Percentiles rank a stretch among this genome's conserved stretches.
Conservation (phyloP, 805 yeast genomes). For the Dipodascus geniculatus region DNA sequence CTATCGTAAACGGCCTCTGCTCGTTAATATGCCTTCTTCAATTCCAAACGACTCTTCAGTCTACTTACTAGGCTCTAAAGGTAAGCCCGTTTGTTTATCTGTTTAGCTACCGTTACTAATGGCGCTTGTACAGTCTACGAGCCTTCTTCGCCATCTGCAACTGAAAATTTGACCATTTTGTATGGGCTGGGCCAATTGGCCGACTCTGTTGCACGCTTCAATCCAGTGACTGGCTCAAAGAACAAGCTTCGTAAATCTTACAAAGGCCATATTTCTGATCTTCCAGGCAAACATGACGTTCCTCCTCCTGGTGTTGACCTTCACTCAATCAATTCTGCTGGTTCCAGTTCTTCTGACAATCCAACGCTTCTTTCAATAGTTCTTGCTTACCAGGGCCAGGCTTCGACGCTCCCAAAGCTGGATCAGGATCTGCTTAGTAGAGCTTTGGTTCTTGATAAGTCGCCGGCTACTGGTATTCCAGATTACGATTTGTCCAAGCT, state of each 20-base stretch:
- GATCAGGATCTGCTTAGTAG: constrained; percentile 37
- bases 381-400: background rate
- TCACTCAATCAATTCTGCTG: constrained; percentile 15
- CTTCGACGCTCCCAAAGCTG: constrained; percentile 13
- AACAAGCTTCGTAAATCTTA: constrained; percentile 89
- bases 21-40: constrained; percentile 3
- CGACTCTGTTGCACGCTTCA: constrained; percentile 71
- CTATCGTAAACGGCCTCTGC: too few species aligned
- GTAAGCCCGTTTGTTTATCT: background rate
- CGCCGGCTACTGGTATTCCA: constrained; percentile 59
- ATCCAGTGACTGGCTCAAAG: constrained; percentile 82
- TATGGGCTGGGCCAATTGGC: constrained; percentile 63
- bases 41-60: constrained; percentile 6
- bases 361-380: constrained; percentile 4
- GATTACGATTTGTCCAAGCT: constrained; percentile 62
- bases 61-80: background rate
- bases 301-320: constrained; percentile 19
- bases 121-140: background rate
- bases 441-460: constrained; percentile 50
- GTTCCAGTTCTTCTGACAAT: constrained; percentile 19
- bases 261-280: constrained; percentile 79
- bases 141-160: constrained; percentile 36
- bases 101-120: background rate
- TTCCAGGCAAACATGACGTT: constrained; percentile 48
- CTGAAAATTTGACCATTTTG: constrained; percentile 54